A percentile compares a stretch with the other conserved stretches of the same genome.
Conservation (phyloP, 257 asterid genomes). For the Hygrophila difformis region DNA sequence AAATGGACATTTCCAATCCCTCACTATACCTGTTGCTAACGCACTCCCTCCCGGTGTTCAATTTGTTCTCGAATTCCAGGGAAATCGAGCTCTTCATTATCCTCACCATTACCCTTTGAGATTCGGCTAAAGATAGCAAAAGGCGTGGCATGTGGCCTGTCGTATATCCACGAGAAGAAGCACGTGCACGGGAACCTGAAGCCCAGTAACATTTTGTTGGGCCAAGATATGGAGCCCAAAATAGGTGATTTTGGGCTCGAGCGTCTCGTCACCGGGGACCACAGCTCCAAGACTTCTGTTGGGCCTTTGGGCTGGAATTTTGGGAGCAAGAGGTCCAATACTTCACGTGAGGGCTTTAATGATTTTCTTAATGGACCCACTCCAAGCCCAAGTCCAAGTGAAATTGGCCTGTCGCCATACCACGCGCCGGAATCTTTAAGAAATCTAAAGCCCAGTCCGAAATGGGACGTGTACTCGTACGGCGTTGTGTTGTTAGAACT, state of each 20-base stretch:
- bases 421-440: constrained; percentile 87
- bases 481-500: constrained; percentile 72
- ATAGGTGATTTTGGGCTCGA: constrained; percentile 94
- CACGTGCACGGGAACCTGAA: constrained; percentile 89
- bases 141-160: constrained; percentile 90
- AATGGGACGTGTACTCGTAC: constrained; percentile 83
- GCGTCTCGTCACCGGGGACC: constrained; percentile 55
- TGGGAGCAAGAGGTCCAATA: constrained; percentile 84
- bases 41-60: constrained; percentile 4
- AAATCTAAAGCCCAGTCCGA: constrained; percentile 78
- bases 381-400: constrained; percentile 83
- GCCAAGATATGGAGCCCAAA: constrained; percentile 80
- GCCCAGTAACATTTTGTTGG: constrained; percentile 71
- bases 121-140: constrained; percentile 72
- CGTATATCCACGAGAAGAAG: constrained; percentile 76
- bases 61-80: constrained; percentile 39
- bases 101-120: constrained; percentile 45
- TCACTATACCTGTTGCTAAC: constrained; percentile 12
- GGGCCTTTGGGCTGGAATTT: constrained; percentile 72
- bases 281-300: constrained; percentile 53
- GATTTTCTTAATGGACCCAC: constrained; percentile 57
- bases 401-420: constrained; percentile 63
- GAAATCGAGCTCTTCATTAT: constrained; percentile 66
- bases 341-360: constrained; percentile 73
- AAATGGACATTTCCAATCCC: too few relatives aligned